These are phyloP conservation scores for Silybum marianum DNA, from an alignment of 129 eudicot species.

Conservation along the genomic window DNA sequence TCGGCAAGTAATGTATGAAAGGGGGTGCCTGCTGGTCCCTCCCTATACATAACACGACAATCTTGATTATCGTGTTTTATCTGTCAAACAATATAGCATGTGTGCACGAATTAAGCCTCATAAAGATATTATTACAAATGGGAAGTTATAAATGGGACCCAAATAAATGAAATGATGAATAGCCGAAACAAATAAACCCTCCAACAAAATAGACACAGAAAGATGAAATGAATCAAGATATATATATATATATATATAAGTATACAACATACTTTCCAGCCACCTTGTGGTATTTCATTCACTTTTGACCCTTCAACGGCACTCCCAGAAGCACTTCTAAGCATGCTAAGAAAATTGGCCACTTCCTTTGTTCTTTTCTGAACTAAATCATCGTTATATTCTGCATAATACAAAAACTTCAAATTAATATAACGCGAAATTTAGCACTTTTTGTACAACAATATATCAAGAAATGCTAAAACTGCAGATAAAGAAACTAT, in stretches of 20 bases:
- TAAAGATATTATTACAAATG: neutral
- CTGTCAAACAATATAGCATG: slow-evolving; percentile 35
- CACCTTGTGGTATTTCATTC: slow-evolving; percentile 43
- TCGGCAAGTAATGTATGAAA: slow-evolving; percentile 82
- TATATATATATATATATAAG: neutral
- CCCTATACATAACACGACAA: slow-evolving; percentile 91
- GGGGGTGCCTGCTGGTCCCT: slow-evolving; percentile 89
- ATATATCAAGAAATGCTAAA: neutral
- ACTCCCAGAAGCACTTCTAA: slow-evolving; percentile 75
- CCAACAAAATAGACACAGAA: neutral
- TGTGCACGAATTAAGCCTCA: neutral
- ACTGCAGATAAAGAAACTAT: neutral
- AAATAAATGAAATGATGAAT: slow-evolving; percentile 3
- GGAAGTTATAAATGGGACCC: neutral
- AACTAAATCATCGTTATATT: slow-evolving; percentile 43
- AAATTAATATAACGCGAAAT: neutral
- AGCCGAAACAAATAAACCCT: slow-evolving; percentile 6
- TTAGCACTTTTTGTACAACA: neutral
- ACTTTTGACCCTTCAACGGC: slow-evolving; percentile 35
- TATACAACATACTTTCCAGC: slow-evolving; percentile 75
- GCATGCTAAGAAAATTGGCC: slow-evolving; percentile 63
- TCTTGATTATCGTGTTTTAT: slow-evolving; percentile 90
- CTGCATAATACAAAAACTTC: slow-evolving; percentile 41
- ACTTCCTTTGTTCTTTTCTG: slow-evolving; percentile 70
- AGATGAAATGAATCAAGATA: slow-evolving; percentile 2